These are phyloP conservation scores for Castanospermum australe DNA, from an alignment of 306 rosid genomes.

Conservation along the genomic window DNA sequence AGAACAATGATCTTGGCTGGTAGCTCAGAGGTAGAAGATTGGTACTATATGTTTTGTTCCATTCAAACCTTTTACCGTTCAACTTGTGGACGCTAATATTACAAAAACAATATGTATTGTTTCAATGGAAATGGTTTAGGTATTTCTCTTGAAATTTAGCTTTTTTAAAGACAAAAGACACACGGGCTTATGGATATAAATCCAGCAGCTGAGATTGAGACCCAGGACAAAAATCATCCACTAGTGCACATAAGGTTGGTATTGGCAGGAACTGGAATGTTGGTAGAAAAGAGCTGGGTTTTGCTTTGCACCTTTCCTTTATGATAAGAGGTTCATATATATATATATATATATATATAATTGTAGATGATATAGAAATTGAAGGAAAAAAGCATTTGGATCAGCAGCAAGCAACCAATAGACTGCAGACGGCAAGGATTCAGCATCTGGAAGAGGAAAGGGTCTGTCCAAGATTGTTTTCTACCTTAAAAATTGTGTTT, in stretches of 20 bases:
- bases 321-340: neutral
- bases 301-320: neutral
- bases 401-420: neutral
- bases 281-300: neutral
- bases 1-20: no score
- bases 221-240: neutral
- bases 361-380: neutral
- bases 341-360: neutral
- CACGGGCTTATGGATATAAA: no score
- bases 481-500: no score
- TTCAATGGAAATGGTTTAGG: no score
- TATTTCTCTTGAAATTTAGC: no score
- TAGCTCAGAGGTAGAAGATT: no score
- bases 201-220: neutral
- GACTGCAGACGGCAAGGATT: neutral
- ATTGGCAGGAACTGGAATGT: neutral
- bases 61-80: no score
- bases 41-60: no score
- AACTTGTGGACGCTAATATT: no score
- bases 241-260: neutral
- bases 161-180: no score
- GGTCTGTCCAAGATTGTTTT: neutral
- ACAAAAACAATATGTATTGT: no score
- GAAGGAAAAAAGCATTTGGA: neutral
- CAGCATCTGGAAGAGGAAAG: neutral